Evolutionary conservation across 2,329 filamentous ascomycete genomes (phyloP).

Genomic region (Neurospora sp.): DNA sequence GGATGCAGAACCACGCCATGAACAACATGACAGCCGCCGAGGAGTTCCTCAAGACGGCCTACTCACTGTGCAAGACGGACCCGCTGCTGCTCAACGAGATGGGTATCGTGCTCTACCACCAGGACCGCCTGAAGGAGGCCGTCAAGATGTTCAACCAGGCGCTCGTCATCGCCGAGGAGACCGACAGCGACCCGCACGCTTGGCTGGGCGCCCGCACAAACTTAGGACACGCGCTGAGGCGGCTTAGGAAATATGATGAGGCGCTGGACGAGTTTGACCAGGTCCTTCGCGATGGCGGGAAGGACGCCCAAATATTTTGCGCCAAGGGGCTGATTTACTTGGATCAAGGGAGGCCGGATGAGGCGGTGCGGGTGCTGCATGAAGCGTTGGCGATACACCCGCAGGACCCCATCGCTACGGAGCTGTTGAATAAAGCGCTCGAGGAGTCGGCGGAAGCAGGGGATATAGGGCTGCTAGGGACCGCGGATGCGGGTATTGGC

Average conservation of each 20-base stretch:
- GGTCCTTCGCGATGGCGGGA: conserved; percentile 71
- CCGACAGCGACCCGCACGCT: conserved; percentile 70
- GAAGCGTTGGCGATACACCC: conserved; percentile 71
- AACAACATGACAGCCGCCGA: conserved; percentile 91
- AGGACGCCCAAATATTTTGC: conserved; percentile 67
- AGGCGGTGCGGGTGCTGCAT: conserved; percentile 74
- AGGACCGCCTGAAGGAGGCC: conserved; percentile 66
- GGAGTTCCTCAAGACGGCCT: conserved; percentile 88
- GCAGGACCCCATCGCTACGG: conserved; percentile 72
- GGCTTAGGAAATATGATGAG: conserved; percentile 56
- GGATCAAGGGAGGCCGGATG: conserved; percentile 62
- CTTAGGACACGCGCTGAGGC: conserved; percentile 76
- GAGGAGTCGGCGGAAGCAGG: conserved; percentile 45
- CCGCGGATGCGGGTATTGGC: conserved; percentile 8
- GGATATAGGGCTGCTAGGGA: conserved; percentile 6
- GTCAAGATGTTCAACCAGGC: conserved; percentile 69
- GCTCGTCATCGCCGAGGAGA: conserved; percentile 66
- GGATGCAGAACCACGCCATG: conserved; percentile 95
- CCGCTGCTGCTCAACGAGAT: conserved; percentile 91
- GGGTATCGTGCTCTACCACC: conserved; percentile 91
- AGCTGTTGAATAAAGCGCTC: conserved; percentile 63
- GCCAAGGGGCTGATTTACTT: conserved; percentile 78
- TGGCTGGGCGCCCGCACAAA: conserved; percentile 83
- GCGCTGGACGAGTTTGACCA: conserved; percentile 78
- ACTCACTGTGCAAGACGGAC: conserved; percentile 71